These are phyloP conservation scores for Aureobasidium zeae DNA, from an alignment of 2,329 filamentous ascomycete genomes.

Conservation along the genomic window DNA sequence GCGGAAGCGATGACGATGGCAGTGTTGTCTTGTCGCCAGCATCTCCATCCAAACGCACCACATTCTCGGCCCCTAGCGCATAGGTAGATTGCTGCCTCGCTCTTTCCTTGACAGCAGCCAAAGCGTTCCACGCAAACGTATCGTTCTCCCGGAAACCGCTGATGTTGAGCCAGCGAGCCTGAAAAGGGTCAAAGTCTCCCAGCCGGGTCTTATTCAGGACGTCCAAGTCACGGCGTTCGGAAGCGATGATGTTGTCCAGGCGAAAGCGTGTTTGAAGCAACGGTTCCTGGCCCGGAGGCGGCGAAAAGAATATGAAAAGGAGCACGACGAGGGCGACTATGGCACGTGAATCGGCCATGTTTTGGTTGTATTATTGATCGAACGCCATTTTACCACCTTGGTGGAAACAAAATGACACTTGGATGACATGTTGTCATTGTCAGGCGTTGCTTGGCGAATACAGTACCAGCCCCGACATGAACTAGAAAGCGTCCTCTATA, in stretches of 20 bases:
- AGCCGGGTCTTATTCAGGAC: slow-evolving; percentile 43
- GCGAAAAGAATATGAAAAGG: slow-evolving; percentile 45
- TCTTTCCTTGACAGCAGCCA: slow-evolving; percentile 56
- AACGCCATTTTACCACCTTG: slow-evolving; percentile 11
- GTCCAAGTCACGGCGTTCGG: slow-evolving; percentile 43
- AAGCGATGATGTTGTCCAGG: slow-evolving; percentile 40
- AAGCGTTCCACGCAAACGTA: slow-evolving; percentile 67
- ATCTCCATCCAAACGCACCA: slow-evolving; percentile 27
- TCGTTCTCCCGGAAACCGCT: slow-evolving; percentile 68
- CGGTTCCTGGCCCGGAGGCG: slow-evolving; percentile 31
- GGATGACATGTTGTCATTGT: neutral
- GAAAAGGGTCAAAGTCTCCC: slow-evolving; percentile 41
- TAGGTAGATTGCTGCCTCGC: slow-evolving; percentile 48
- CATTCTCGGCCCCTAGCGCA: slow-evolving; percentile 30
- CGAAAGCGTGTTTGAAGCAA: slow-evolving; percentile 34
- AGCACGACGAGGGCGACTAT: slow-evolving; percentile 42
- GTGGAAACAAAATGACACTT: neutral
- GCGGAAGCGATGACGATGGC: no score
- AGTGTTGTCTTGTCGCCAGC: slow-evolving; percentile 35
- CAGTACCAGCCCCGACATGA: neutral
- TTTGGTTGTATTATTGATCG: slow-evolving; percentile 1
- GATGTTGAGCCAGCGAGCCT: slow-evolving; percentile 45
- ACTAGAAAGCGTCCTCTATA: no score
- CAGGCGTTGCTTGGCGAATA: no score
- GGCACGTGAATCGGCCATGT: slow-evolving; percentile 36